Evolutionary conservation across 768 basidiomycete genomes (phyloP), one percentile per base, ranked within the genome.

Genomic region (Lactifluus rugatus): DNA sequence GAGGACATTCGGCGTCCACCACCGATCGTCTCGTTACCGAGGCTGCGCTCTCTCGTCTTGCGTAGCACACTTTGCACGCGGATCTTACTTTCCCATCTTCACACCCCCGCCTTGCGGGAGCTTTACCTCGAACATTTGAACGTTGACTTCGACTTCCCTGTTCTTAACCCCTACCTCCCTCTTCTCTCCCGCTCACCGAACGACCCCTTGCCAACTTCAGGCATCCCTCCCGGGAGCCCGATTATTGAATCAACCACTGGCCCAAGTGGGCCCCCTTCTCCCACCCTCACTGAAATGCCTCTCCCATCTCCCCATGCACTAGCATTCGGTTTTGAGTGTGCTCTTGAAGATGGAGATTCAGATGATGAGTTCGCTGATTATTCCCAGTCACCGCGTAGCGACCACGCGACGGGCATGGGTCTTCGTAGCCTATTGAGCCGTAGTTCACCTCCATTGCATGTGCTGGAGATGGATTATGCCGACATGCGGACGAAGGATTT

Each of bases 401-500:
- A 89, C 68, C 83, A 78, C 48, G 84, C 84, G 21, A 89, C 85
- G 2, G 88, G 88, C 21, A 86, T 89, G 85, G 88, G 88, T 11
- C 71, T 90, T 21, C 82, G 88, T 28, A 76, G 72, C 46, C 77
- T 90, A 54, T 76, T 89, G 32, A 66, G 70, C 9, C 79, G 84
- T 10, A 83, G 77, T 56, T 72, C 72, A 49, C 88, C 88, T 2
- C 84, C 84, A 14, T 71, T 90, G 41, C 75, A 75, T 48, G 69
- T 81, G 32, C 78, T 89, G 23, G 79, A 84, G 66, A 89, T 90
- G 87, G 83, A 89, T 65, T 85, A 83, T 64, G 83, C 84, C 53
- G 88, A 89, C 70, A 83, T 88, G 81, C 83, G 87, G 46, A 89
- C 87, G 32, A 89, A 88, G 71, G 88, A 90, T 66, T 90, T 90